phyloP scores from a whole-genome alignment of 2,329 filamentous ascomycete species.

The Monilinia vaccinii-corymbosi region DNA sequence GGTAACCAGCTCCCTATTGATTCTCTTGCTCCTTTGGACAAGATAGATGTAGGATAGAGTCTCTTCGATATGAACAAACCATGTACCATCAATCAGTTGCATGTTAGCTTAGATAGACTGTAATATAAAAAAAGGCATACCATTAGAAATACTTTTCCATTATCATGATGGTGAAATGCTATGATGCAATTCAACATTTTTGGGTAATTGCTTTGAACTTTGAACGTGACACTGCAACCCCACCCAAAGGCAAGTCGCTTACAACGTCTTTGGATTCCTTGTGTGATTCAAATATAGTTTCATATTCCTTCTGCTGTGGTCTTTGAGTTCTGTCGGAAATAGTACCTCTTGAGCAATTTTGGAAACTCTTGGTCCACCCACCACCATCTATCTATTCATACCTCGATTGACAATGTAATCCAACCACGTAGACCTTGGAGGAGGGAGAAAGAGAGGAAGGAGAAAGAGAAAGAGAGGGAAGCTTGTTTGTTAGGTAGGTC shows the following conservation, averaged over 20 bases:
- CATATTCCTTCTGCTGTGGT: background rate
- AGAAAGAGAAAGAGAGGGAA: too few relatives aligned
- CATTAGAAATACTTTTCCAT: background rate
- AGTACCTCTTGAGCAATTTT: too few relatives aligned
- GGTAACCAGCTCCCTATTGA: constrained; percentile 8
- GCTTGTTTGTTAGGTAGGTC: too few relatives aligned
- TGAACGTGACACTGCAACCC: background rate
- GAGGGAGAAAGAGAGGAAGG: too few relatives aligned
- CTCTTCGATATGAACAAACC: constrained; percentile 1
- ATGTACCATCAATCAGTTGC: constrained; percentile 12
- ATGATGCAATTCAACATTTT: background rate
- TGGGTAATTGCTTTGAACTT: background rate
- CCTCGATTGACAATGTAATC: too few relatives aligned
- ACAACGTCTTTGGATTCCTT: background rate
- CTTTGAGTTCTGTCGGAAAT: background rate
- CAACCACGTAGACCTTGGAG: too few relatives aligned
- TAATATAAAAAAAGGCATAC: constrained; percentile 3
- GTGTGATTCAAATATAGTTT: background rate
- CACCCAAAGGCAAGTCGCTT: background rate
- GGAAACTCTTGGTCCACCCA: too few relatives aligned
- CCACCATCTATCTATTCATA: too few relatives aligned
- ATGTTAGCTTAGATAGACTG: constrained; percentile 7
- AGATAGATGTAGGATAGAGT: constrained; percentile 14
- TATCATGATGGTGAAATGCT: background rate
- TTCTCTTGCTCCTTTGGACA: constrained; percentile 16